Evolutionary conservation across 2,329 filamentous ascomycete species (phyloP), one percentile per base, ranked within the genome.

Genomic region (Helicocarpus griseus): DNA sequence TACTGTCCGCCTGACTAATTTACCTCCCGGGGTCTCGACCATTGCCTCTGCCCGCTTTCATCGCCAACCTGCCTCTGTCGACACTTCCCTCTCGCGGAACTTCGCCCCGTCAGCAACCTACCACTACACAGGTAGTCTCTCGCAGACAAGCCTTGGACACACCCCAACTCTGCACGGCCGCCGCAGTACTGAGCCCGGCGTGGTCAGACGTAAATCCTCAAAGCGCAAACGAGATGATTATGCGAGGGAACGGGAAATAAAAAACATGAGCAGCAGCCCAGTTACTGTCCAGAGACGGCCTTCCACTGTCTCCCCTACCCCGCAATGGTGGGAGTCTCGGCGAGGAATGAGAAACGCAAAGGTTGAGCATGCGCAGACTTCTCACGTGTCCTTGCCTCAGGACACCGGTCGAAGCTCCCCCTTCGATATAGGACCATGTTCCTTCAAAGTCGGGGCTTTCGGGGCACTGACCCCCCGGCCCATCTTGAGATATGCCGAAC

Each of bases 381-480:
- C 44, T 17, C 29, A 47, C n/a, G 11, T 47, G 9, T 43, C 26
- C 7, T 29, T 46, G 11, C 33, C 13, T 3, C n/a, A 14, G 14
- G 46, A 46, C 11, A 41, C 45, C 5, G 49, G 35, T 14, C 48
- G 48, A 35, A 47, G 26, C 54, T 78, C 89, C 68, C 90, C 88
- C 0, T 84, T 83, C 44, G 78, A 82, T 52, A 86, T 85, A 0
- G 88, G 93, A 57, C 79, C 81, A 54, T 78, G 83, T 50, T 84
- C 87, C 0, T 97, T 86, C 75, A 88, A 84, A 60, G 78, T 97
- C 47, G 89, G 88, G 48, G 78, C 82, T 9, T 76, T 96, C 49
- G 86, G 87, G 55, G 80, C 87, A n/a, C 80, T 96, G 56, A 85
- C 87, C 8, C 91, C 93, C 5, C 81, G 89, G 44, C 93, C 93